phyloP scores from a whole-genome alignment of 2,329 filamentous ascomycete genomes.

The Talaromyces sp. region DNA sequence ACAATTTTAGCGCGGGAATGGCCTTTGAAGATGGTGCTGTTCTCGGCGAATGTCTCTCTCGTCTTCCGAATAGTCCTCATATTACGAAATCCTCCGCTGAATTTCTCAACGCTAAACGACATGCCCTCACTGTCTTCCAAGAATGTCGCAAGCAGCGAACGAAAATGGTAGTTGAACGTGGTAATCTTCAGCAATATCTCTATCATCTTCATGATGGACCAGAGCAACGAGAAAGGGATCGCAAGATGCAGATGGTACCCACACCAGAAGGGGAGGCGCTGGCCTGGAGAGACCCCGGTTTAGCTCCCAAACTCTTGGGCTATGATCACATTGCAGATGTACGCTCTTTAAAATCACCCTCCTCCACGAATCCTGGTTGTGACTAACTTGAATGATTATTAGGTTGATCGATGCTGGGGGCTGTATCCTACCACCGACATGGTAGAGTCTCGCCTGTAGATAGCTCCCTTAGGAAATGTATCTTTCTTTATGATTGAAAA shows the following conservation, averaged over 20 bases:
- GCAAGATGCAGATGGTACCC: constrained; percentile 42
- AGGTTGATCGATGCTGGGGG: constrained; percentile 18
- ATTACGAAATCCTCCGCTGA: constrained; percentile 24
- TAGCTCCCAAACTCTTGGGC: constrained; percentile 44
- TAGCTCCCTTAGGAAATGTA: too few species aligned
- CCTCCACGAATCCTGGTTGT: too few species aligned
- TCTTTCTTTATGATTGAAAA: neutral
- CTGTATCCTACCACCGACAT: neutral
- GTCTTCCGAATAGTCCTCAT: constrained; percentile 44
- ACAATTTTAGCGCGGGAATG: constrained; percentile 57
- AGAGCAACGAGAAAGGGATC: constrained; percentile 59
- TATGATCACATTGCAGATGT: constrained; percentile 46
- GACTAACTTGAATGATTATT: neutral
- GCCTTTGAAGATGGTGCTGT: constrained; percentile 63
- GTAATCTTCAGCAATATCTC: constrained; percentile 63
- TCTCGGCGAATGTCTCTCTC: constrained; percentile 58
- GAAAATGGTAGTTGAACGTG: constrained; percentile 61
- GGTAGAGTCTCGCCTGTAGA: constrained; percentile 19
- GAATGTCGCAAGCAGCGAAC: constrained; percentile 61
- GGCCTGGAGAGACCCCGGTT: constrained; percentile 46
- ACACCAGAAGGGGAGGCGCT: constrained; percentile 46
- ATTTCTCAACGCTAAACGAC: constrained; percentile 37
- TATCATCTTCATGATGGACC: constrained; percentile 64
- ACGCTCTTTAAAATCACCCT: constrained; percentile 6
- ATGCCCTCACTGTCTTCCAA: constrained; percentile 54